Evolutionary conservation across 1,284 basidiomycete genomes (phyloP).

Genomic region (Sanghuangporus baumii): DNA sequence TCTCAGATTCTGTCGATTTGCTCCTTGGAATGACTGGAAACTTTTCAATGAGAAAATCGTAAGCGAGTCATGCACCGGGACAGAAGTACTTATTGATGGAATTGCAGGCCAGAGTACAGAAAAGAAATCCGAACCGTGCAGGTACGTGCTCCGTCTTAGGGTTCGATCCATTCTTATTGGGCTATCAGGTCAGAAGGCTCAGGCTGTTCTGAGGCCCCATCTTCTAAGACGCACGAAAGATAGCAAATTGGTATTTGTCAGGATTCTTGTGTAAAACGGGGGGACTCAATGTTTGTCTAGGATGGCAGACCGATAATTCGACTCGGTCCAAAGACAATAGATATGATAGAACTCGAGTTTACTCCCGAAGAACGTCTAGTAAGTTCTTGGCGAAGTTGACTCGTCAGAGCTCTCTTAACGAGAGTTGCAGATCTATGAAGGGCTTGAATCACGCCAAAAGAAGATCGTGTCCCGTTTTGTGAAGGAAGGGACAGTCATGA

Average conservation of each 20-base stretch:
- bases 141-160: constrained; percentile 30
- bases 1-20: constrained; percentile 52
- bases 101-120: constrained; percentile 44
- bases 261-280: not conserved
- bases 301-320: constrained; percentile 55
- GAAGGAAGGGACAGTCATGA: constrained; percentile 47
- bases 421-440: constrained; percentile 48
- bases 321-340: constrained; percentile 55
- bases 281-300: constrained; percentile 24
- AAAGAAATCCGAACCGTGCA: constrained; percentile 49
- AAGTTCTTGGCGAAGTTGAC: constrained; percentile 18
- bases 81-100: not conserved
- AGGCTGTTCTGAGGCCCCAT: constrained; percentile 53
- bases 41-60: constrained; percentile 54
- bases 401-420: not conserved
- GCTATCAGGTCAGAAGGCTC: constrained; percentile 39
- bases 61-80: constrained; percentile 18
- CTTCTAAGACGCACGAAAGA: constrained; percentile 59
- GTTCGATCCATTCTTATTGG: constrained; percentile 21
- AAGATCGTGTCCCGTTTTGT: constrained; percentile 55
- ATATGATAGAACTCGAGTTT: constrained; percentile 52
- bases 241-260: constrained; percentile 34
- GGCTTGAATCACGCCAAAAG: constrained; percentile 49
- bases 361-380: constrained; percentile 59
- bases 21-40: constrained; percentile 66